Conservation (phyloP, 768 basidiomycete species). For the Pisolithus tinctorius region DNA sequence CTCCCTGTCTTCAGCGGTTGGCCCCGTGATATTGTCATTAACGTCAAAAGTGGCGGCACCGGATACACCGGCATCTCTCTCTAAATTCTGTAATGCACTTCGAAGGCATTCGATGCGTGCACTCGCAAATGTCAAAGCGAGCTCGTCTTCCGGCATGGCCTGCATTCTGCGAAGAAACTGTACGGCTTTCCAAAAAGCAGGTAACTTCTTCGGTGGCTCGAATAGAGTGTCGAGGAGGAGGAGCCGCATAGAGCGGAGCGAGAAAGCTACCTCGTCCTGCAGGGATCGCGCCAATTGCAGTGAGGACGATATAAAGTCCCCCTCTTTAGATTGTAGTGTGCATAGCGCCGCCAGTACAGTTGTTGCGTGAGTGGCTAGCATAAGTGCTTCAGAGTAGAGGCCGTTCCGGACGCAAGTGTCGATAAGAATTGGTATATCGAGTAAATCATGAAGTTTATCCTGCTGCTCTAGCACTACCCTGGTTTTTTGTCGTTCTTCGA, state of each 20-base stretch:
- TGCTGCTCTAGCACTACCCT: constrained; percentile 88
- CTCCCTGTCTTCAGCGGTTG: constrained; percentile 28
- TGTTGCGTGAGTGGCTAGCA: constrained; percentile 68
- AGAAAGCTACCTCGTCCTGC: constrained; percentile 59
- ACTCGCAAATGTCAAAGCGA: constrained; percentile 81
- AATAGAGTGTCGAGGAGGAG: constrained; percentile 74
- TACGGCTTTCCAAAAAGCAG: constrained; percentile 84
- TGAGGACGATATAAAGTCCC: constrained; percentile 36
- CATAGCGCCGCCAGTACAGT: constrained; percentile 36
- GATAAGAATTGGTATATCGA: constrained; percentile 86
- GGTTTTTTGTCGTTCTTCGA: constrained; percentile 68
- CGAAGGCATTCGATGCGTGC: constrained; percentile 63
- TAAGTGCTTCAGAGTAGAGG: constrained; percentile 87
- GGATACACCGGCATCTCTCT: constrained; percentile 37
- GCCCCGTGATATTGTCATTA: constrained; percentile 10
- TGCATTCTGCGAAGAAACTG: constrained; percentile 83
- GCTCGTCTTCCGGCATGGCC: constrained; percentile 61
- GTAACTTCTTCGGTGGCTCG: constrained; percentile 78
- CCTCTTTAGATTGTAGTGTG: constrained; percentile 29
- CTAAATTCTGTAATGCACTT: constrained; percentile 46
- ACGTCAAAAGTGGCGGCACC: constrained; percentile 7
- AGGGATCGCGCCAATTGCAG: constrained; percentile 40
- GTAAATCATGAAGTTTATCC: constrained; percentile 85
- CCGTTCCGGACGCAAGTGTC: constrained; percentile 92
- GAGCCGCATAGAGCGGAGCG: constrained; percentile 59